Evolutionary conservation across 495 filamentous ascomycete species (phyloP).

Genomic region (Penicillium bialowiezense): DNA sequence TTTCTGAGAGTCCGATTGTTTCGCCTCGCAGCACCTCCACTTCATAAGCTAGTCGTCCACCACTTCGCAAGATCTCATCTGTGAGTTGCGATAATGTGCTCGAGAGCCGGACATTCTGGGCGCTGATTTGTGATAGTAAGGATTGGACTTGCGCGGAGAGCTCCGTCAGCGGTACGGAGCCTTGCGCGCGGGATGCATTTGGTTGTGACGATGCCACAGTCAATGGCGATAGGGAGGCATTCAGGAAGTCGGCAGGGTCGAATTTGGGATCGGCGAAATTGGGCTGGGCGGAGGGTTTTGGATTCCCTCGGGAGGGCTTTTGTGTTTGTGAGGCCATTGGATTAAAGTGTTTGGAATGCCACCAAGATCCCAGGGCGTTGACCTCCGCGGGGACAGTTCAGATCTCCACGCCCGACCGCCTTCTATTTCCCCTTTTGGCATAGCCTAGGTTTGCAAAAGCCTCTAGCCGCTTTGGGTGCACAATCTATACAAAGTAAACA

Average conservation of each 20-base stretch:
- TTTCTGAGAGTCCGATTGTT: conserved; percentile 70
- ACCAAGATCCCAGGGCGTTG: too few species aligned
- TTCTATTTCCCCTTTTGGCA: neutral
- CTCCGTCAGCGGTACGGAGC: conserved; percentile 66
- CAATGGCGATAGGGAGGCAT: conserved; percentile 63
- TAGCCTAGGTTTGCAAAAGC: neutral
- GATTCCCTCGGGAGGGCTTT: conserved; percentile 14
- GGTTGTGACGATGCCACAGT: conserved; percentile 40
- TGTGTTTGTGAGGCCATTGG: conserved; percentile 20
- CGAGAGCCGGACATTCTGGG: conserved; percentile 82
- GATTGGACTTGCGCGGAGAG: conserved; percentile 79
- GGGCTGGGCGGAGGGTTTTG: conserved; percentile 33
- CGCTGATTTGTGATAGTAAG: conserved; percentile 78
- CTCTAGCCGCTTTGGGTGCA: neutral
- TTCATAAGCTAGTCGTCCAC: conserved; percentile 85
- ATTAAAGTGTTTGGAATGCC: too few species aligned
- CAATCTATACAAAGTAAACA: conserved; percentile 2
- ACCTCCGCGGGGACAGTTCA: conserved; percentile 8
- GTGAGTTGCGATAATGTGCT: conserved; percentile 81
- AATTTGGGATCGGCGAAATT: conserved; percentile 71
- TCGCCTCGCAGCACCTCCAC: conserved; percentile 92
- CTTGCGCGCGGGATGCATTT: conserved; percentile 39
- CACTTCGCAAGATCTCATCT: conserved; percentile 88
- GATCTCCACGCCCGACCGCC: conserved; percentile 9
- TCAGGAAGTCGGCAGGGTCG: conserved; percentile 78